These are phyloP conservation scores for Misopates orontium DNA, from an alignment of 257 asterid genomes.

Conservation along the genomic window DNA sequence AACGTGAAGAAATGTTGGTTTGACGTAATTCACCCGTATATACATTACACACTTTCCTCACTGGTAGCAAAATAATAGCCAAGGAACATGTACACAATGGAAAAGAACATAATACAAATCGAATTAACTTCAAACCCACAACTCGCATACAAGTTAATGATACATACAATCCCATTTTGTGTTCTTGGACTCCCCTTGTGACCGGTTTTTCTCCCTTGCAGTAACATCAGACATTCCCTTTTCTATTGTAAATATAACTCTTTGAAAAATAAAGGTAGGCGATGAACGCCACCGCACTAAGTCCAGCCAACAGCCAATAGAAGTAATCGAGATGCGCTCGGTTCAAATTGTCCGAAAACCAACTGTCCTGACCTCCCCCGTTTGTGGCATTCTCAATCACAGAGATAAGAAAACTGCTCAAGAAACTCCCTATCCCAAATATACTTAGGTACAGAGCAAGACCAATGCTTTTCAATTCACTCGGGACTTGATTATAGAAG, in stretches of 20 bases:
- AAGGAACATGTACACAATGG: neutral
- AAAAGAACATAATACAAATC: neutral
- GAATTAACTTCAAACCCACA: no score
- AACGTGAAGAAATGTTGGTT: no score
- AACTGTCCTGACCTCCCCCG: constrained; percentile 40
- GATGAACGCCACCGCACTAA: constrained; percentile 33
- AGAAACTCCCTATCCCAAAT: constrained; percentile 57
- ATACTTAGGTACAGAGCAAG: constrained; percentile 56
- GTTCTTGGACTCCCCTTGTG: neutral
- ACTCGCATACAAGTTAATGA: no score
- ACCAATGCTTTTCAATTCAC: constrained; percentile 53
- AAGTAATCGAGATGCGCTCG: constrained; percentile 70
- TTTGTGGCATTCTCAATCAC: constrained; percentile 42
- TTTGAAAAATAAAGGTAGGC: constrained; percentile 42
- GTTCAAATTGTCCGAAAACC: constrained; percentile 66
- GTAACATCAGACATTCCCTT: constrained; percentile 17
- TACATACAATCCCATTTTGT: neutral
- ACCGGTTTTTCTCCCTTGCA: neutral
- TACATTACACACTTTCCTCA: no score
- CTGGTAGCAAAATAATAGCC: neutral
- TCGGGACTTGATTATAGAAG: constrained; percentile 67
- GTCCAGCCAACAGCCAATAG: constrained; percentile 61
- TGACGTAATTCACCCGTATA: no score
- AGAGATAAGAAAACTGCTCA: constrained; percentile 61
- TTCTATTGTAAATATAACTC: constrained; percentile 39